Base-by-base conservation (phyloP, 1,284 basidiomycete species). In the Malassezia caprae region DNA sequence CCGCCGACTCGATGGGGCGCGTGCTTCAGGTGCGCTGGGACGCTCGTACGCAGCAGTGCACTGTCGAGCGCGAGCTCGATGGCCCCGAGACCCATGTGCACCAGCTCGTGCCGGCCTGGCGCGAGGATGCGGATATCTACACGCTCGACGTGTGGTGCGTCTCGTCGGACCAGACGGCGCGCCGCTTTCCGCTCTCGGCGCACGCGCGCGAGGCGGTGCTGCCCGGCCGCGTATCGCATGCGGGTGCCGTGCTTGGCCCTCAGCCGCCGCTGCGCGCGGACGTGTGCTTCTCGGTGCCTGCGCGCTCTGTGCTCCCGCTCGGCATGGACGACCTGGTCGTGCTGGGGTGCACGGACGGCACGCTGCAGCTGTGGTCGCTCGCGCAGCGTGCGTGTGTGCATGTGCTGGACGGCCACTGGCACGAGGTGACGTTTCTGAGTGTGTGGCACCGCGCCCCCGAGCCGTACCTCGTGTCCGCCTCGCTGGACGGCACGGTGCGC, bases 391-490 rank as follows among this genome's bases (percentile, higher is more conserved):
- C 24, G 10, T 35, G 35, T 30, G 39, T n/a, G 19, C 30, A 19
- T 8, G 49, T 30, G 8, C 39, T 62, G 3, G 68, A 68, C 37
- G 65, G 52, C 4, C 68, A 69, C 46, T 69, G 66, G 66, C 64
- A 69, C 50, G 64, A 68, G 37, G 43, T 67, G 31, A 59, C 57
- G 17, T 44, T 58, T 1, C 34, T 68, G 11, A 47, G 50, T 10
- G 17, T 46, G 8, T 68, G 60, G 58, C 27, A 49, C 13, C 58
- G 55, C 3, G 39, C 37, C 0, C 5, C 5, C 0, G 52, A 61
- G 39, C 30, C 49, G 21, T 69, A 62, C 60, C 39, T 69, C 19
- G 47, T 68, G 7, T 60, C 64, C 0, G 53, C 62, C 1, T 48
- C 53, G 4, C 48, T 67, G 6, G 68, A 69, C 51, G 68, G 66